Evolutionary conservation across 805 yeast species (phyloP), one percentile per base, ranked within the genome.

Genomic region (Candida schatavii): DNA sequence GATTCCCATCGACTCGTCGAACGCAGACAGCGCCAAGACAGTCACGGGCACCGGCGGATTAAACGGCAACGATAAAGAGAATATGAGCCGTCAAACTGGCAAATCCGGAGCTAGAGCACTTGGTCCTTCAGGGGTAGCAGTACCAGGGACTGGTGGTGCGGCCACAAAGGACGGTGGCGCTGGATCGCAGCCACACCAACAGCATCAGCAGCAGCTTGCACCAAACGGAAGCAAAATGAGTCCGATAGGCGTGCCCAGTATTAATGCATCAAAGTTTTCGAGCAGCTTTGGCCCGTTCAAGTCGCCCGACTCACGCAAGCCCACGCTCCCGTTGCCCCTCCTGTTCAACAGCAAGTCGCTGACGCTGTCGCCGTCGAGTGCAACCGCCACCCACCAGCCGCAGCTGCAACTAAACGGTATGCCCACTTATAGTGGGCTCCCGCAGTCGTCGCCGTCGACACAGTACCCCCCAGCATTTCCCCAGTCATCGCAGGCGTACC

Each of bases 1-100:
- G 49, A 83, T 83, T n/a, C 88, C 88, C 1, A 66, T 64, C 4
- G 78, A 72, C 52, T 65, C 66, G 41, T 52, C 59, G 20, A 52
- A 46, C 37, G 55, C 56, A 30, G 69, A 70, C 55, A 58, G 75
- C 52, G 70, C 75, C 39, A 51, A 67, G 20, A 72, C 80, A 0
- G 53, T 75, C 19, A 70, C 80, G 3, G 78, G 79, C 1, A 37
- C 70, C 10, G 66, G 69, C 44, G 36, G 25, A 21, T 7, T 23
- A 7, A 23, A 23, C 27, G 27, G 27, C 7, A 23, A 23, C 27
- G 27, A 23, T 11, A 23, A 23, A 23, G 27, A 23, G 27, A 23
- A 23, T 11, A 23, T 23, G 11, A 23, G 11, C 27, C 27, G 11
- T 7, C 7, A 23, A 7, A 23, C 7, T 7, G 11, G 10, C 11